These are phyloP conservation scores for Clitocybe nebularis DNA, from an alignment of 1,284 basidiomycete genomes.

Conservation along the genomic window DNA sequence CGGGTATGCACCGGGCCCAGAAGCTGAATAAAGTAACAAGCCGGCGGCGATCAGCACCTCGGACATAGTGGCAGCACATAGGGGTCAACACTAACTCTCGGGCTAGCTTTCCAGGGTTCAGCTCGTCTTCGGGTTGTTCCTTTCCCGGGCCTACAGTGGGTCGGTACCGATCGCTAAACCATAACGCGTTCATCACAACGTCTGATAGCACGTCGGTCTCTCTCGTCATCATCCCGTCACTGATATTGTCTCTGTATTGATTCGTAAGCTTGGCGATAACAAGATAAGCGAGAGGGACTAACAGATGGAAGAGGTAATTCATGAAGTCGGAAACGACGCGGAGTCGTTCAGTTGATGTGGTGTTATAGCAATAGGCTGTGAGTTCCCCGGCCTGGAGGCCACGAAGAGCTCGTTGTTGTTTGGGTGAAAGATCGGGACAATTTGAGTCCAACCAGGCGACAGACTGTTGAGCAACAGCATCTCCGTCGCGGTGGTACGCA, in stretches of 20 bases:
- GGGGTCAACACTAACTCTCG: conserved; percentile 58
- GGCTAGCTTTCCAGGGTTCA: conserved; percentile 47
- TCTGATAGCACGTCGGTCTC: conserved; percentile 43
- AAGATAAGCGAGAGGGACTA: too few species aligned
- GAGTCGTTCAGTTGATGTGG: conserved; percentile 47
- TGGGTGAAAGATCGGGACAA: conserved; percentile 47
- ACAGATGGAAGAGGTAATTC: conserved; percentile 55
- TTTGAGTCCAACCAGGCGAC: conserved; percentile 54
- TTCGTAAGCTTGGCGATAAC: too few species aligned
- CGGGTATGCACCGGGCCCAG: conserved; percentile 46
- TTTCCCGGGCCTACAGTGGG: conserved; percentile 33
- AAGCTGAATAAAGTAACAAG: conserved; percentile 32
- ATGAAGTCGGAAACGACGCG: conserved; percentile 60
- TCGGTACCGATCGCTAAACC: conserved; percentile 38
- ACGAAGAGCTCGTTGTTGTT: conserved; percentile 46
- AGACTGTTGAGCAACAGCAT: conserved; percentile 51
- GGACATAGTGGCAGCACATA: too few species aligned
- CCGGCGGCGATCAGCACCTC: conserved; percentile 9
- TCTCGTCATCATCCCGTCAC: conserved; percentile 51
- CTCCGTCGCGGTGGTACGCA: conserved; percentile 47
- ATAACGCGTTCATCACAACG: conserved; percentile 52
- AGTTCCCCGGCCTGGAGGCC: conserved; percentile 65
- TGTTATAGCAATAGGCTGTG: conserved; percentile 61
- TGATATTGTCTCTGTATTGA: conserved; percentile 52
- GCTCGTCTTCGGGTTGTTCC: conserved; percentile 32